Evolutionary conservation across 2,329 filamentous ascomycete genomes (phyloP), one percentile per base, ranked within the genome.

Genomic region (Colletotrichum horii): DNA sequence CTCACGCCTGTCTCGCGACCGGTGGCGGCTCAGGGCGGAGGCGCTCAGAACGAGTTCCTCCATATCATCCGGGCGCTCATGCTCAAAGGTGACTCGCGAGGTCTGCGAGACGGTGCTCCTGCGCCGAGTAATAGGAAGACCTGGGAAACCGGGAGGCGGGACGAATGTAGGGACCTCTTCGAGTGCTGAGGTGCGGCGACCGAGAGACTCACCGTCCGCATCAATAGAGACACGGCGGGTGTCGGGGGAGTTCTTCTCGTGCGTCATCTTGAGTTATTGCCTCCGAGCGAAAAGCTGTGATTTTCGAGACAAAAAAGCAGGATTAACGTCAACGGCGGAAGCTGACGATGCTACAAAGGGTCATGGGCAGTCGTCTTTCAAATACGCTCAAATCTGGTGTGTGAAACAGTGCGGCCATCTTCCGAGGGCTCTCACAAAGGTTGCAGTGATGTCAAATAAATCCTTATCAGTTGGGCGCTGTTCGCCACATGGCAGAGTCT

Each of bases 401-500:
- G 9, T 15, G 6, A 8, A 24, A 11, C 22, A n/a, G 16, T 16
- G 65, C n/a, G 16, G 38, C 11, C 14, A 16, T 28, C 26, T 67
- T 36, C 28, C 32, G 19, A 14, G 3, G 15, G 22, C 32, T 56
- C 8, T 34, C 60, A 32, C 28, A 60, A 30, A 28, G 28, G 71
- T 38, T 71, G 60, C 52, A 60, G 22, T 52, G 34, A 74, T 71
- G 52, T 52, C 67, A 52, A 70, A 60, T 60, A 65, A 64, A 24
- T 38, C n/a, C 60, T 74, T 56, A 36, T 71, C 26, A 32, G 26
- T 70, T 52, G 26, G 58, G 32, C 60, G 60, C 32, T 32, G 26
- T 74, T 74, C 56, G 71, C 71, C 67, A 74, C 67, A 71, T 28
- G 67, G 28, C 60, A 71, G 28, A 15, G 34, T 52, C 58, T 74